A percentile compares a stretch with the other conserved stretches of the same genome.
Conservation (phyloP, 768 basidiomycete genomes). For the Lactarius tabidus region DNA sequence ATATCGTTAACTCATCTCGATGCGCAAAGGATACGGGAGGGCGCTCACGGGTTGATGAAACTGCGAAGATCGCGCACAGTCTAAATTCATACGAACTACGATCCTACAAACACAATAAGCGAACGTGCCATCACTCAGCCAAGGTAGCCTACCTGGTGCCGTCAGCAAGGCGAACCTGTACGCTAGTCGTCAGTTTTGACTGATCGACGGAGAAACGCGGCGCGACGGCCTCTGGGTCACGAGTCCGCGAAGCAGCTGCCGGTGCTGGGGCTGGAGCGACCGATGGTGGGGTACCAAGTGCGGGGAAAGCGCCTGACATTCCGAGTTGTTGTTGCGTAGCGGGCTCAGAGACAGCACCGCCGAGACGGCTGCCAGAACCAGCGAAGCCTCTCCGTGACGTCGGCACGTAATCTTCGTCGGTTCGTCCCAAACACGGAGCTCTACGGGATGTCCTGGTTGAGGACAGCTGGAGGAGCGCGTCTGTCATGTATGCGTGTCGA, state of each 20-base stretch:
- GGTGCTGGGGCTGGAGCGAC: conserved; percentile 20
- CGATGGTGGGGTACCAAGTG: conserved; percentile 27
- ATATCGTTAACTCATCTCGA: neutral
- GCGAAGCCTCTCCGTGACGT: conserved; percentile 51
- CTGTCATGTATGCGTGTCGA: conserved; percentile 36
- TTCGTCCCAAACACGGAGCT: conserved; percentile 73
- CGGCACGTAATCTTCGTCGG: conserved; percentile 65
- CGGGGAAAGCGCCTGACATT: conserved; percentile 65
- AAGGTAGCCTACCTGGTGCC: conserved; percentile 73
- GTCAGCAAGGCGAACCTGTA: conserved; percentile 88
- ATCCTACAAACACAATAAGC: conserved; percentile 45
- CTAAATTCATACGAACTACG: conserved; percentile 83
- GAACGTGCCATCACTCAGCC: neutral
- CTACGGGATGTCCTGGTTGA: conserved; percentile 82
- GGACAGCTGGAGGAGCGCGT: conserved; percentile 70
- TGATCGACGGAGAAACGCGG: conserved; percentile 80
- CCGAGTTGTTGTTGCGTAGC: conserved; percentile 20
- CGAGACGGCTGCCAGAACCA: conserved; percentile 78
- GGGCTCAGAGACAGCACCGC: conserved; percentile 60
- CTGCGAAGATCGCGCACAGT: conserved; percentile 73
- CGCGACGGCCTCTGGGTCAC: conserved; percentile 38
- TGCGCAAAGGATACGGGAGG: neutral
- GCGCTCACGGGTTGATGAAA: conserved; percentile 85
- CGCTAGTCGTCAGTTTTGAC: conserved; percentile 74
- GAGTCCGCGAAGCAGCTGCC: neutral